These are phyloP conservation scores for Fonsecaea pugnacius DNA, from an alignment of 2,329 filamentous ascomycete species.

Conservation along the genomic window DNA sequence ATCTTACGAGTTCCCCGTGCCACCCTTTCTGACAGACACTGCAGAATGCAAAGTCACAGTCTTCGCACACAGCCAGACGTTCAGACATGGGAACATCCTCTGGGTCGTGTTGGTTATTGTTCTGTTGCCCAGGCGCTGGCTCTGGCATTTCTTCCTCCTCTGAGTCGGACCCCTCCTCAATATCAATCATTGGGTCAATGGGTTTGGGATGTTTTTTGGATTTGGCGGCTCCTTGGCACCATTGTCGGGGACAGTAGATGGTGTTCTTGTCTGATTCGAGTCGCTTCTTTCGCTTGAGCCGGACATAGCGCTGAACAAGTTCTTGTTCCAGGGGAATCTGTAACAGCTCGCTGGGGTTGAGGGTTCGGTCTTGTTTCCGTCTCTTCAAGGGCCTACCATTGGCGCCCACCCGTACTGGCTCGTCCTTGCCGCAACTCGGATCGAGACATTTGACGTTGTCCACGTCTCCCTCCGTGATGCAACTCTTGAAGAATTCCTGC, in stretches of 20 bases:
- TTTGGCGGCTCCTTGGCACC: conserved; percentile 87
- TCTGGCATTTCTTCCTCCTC: conserved; percentile 57
- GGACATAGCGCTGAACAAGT: conserved; percentile 81
- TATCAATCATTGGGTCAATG: conserved; percentile 63
- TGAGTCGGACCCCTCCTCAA: conserved; percentile 43
- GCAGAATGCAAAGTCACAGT: conserved; percentile 90
- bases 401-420: conserved; percentile 38
- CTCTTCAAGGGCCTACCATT: conserved; percentile 45
- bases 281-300: conserved; percentile 87
- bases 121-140: conserved; percentile 25
- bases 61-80: conserved; percentile 80
- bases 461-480: conserved; percentile 84
- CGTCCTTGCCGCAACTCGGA: conserved; percentile 72
- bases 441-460: conserved; percentile 77
- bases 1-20: conserved; percentile 83
- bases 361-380: conserved; percentile 66
- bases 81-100: conserved; percentile 60
- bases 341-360: conserved; percentile 82
- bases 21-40: conserved; percentile 75
- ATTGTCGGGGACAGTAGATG: conserved; percentile 86
- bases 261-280: conserved; percentile 91
- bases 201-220: conserved; percentile 75
- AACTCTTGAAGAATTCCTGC: conserved; percentile 85
- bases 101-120: conserved; percentile 42
- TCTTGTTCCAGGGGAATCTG: conserved; percentile 74